These are phyloP conservation scores for Linnemannia exigua DNA, from an alignment of 192 early-diverging fungal genomes.

Conservation along the genomic window DNA sequence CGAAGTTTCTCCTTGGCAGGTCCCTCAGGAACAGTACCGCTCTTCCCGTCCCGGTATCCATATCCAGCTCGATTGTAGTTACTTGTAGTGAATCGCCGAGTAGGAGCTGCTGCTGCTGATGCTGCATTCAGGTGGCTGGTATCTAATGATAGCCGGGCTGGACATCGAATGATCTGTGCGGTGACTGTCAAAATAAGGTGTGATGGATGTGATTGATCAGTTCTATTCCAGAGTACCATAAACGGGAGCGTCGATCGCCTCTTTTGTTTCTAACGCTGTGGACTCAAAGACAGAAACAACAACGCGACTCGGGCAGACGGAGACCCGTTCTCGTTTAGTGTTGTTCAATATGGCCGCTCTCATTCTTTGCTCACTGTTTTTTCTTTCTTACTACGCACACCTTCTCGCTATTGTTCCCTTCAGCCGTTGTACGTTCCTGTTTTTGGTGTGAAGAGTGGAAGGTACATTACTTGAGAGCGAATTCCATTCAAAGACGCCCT, in stretches of 20 bases:
- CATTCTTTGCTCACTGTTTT: constrained; percentile 2
- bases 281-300: background rate
- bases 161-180: background rate
- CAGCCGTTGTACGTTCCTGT: background rate
- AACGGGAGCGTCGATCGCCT: background rate
- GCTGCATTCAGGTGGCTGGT: background rate
- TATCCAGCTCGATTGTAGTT: constrained; percentile 8
- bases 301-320: background rate
- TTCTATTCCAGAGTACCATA: background rate
- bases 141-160: background rate
- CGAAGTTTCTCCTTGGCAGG: constrained; percentile 60
- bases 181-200: constrained; percentile 1
- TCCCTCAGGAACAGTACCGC: constrained; percentile 23
- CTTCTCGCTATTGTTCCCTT: background rate
- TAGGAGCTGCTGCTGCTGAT: background rate
- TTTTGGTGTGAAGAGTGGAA: too few species aligned
- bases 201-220: background rate
- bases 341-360: background rate
- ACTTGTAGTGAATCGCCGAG: background rate
- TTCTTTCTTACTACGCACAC: background rate
- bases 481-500: constrained; percentile 12
- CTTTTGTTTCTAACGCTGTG: background rate
- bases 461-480: constrained; percentile 16
- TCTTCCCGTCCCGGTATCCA: constrained; percentile 12
- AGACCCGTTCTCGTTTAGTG: background rate